Evolutionary conservation across 495 filamentous ascomycete genomes (phyloP), one percentile per base, ranked within the genome.

Genomic region (Tuber melanosporum): DNA sequence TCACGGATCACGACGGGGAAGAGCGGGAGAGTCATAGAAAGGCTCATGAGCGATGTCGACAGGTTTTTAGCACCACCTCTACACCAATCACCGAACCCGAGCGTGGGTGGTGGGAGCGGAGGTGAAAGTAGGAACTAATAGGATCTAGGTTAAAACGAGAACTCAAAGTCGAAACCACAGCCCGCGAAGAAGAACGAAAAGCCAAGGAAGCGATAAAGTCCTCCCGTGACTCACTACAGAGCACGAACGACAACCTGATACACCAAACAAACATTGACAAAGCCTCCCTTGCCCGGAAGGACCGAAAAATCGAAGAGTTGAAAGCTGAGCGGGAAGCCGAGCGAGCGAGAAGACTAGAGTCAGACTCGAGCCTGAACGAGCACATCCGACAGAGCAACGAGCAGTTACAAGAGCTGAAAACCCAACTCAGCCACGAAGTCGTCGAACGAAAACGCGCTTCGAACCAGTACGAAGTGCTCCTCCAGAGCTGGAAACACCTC

Each of bases 11-110:
- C 78, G 52, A 76, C 79, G 0, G 94, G 94, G 75, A 97, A 97
- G 85, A 95, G 92, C 3, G 94, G 94, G n/a, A 89, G 94, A 20
- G 94, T 98, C 20, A 97, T 98, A 81, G 94, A 97, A 83, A 89
- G 90, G 74, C 84, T 98, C 47, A 93, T 95, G 85, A 92, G 91
- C 49, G 94, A 98, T 79, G 95, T 95, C 80, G 94, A 97, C 72
- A 89, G 57, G 57, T 66, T 66, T 66, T 66, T 66, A 66, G 14
- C 26, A 66, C 26, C 26, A 6, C 57, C 14, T 66, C 57, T 36
- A 66, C 26, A 32, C 57, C 57, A 19, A 19, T 66, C 57, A 36
- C 12, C 57, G 17, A 66, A 36, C 57, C 57, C 57, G 57, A 66
- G 26, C 17, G 57, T 1, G 57, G 57, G 57, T 66, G 12, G 32